phyloP scores from a whole-genome alignment of 345 rosid species.

The thale cress (Arabidopsis thaliana) region TAIR10.1 NC_003070.9:9734501-9735000 shows the following conservation, averaged over 20 bases:
- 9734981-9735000: constrained; percentile 77
- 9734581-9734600: constrained; percentile 65
- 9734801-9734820: constrained; percentile 51
- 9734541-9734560: constrained; percentile 82
- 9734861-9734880: constrained; percentile 25
- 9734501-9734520: constrained; percentile 63
- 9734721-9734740: constrained; percentile 79
- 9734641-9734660: constrained; percentile 64
- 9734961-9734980: constrained; percentile 69
- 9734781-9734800: constrained; percentile 82
- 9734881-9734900: constrained; percentile 79
- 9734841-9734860: background rate
- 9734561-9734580: constrained; percentile 80
- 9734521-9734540: constrained; percentile 56
- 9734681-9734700: constrained; percentile 70
- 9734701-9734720: constrained; percentile 74
- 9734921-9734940: constrained; percentile 72
- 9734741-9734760: constrained; percentile 66
- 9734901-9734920: constrained; percentile 82
- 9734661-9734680: constrained; percentile 55
- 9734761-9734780: constrained; percentile 67
- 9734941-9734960: constrained; percentile 78
- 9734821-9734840: background rate
- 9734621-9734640: constrained; percentile 69
- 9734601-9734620: constrained; percentile 82